Evolutionary conservation across 805 yeast species (phyloP).

Genomic region (Starmerella riodocensis): DNA sequence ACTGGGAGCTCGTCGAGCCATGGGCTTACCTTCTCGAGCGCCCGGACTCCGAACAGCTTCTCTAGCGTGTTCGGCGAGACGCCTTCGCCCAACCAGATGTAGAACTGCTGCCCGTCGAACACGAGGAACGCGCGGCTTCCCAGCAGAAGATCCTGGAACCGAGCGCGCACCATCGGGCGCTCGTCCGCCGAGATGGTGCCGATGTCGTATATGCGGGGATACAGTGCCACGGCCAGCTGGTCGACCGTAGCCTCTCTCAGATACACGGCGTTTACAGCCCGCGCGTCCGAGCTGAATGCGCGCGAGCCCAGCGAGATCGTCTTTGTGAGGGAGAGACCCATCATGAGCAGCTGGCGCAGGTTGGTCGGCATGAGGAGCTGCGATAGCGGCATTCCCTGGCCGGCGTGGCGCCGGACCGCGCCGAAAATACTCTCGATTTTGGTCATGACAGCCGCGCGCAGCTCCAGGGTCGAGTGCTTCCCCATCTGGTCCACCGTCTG

Average conservation of each 20-base stretch:
- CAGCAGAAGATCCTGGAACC: conserved; percentile 20
- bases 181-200: neutral
- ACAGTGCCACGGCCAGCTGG: conserved; percentile 48
- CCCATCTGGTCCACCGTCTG: conserved; percentile 34
- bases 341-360: conserved; percentile 55
- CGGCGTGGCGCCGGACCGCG: conserved; percentile 40
- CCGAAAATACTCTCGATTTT: conserved; percentile 46
- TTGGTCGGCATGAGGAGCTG: conserved; percentile 75
- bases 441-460: conserved; percentile 39
- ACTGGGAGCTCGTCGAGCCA: conserved; percentile 50
- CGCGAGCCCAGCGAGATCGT: conserved; percentile 45
- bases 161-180: conserved; percentile 25
- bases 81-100: conserved; percentile 8
- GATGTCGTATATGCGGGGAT: conserved; percentile 47
- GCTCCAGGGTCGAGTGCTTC: conserved; percentile 18
- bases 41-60: conserved; percentile 54
- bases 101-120: conserved; percentile 42
- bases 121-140: conserved; percentile 63
- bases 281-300: conserved; percentile 41
- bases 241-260: conserved; percentile 44
- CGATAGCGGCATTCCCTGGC: conserved; percentile 33
- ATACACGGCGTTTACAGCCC: conserved; percentile 42
- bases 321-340: conserved; percentile 57
- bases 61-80: conserved; percentile 46
- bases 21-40: conserved; percentile 36